Conservation (phyloP, 805 yeast species). For the Nakazawaea wickerhamii region DNA sequence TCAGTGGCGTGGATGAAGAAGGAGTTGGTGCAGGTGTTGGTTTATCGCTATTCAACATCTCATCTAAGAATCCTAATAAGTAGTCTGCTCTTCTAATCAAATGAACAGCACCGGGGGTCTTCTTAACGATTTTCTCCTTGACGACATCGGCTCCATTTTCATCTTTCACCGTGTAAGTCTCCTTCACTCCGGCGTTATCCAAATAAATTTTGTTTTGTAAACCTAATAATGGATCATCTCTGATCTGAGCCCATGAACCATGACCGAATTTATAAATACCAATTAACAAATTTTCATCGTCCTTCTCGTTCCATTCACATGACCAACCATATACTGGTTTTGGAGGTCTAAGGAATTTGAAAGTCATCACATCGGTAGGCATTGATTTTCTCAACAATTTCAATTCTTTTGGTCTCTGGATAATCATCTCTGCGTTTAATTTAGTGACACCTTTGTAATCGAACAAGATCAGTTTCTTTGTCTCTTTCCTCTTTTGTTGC, state of each 20-base stretch:
- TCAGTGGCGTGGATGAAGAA: constrained; percentile 11
- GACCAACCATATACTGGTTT: constrained; percentile 90
- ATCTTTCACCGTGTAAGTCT: constrained; percentile 28
- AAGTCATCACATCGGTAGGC: constrained; percentile 52
- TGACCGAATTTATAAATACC: constrained; percentile 93
- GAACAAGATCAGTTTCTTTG: constrained; percentile 79
- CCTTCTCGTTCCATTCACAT: constrained; percentile 76
- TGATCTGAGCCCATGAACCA: constrained; percentile 89
- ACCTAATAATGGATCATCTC: constrained; percentile 92
- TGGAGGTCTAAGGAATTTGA: constrained; percentile 56
- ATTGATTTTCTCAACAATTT: constrained; percentile 48
- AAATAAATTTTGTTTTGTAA: constrained; percentile 80
- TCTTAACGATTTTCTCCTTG: constrained; percentile 39
- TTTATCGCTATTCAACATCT: constrained; percentile 24
- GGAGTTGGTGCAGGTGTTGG: constrained; percentile 18
- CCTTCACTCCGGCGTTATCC: constrained; percentile 28
- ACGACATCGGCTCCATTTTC: constrained; percentile 22
- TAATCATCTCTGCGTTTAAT: constrained; percentile 82
- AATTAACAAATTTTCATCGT: constrained; percentile 80
- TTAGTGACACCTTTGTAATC: constrained; percentile 84
- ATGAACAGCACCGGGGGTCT: constrained; percentile 89
- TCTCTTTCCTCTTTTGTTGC: constrained; percentile 66
- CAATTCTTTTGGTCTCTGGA: constrained; percentile 84
- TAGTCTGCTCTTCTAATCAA: constrained; percentile 89
- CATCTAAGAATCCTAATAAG: constrained; percentile 64